These are phyloP conservation scores for Aspergillus quadricinctus DNA, from an alignment of 2,329 filamentous ascomycete species.

Conservation along the genomic window DNA sequence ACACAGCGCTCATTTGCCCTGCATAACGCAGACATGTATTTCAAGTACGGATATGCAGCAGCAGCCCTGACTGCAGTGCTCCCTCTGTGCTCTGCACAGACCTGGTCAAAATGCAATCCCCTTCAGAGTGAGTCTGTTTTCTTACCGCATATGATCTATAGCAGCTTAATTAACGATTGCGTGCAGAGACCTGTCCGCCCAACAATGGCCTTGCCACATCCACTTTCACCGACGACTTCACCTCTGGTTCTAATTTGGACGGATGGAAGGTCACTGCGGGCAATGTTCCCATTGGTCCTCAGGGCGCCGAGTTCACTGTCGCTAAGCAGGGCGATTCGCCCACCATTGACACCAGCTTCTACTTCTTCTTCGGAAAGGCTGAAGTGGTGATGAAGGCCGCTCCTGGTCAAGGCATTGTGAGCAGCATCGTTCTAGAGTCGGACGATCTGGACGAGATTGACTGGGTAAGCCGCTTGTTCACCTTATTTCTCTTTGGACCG, in stretches of 20 bases:
- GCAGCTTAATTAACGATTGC: slow-evolving; percentile 4
- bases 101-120: slow-evolving; percentile 72
- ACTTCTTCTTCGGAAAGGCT: slow-evolving; percentile 96
- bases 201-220: slow-evolving; percentile 62
- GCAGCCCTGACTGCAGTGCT: slow-evolving; percentile 28
- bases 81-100: slow-evolving; percentile 57
- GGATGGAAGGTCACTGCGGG: slow-evolving; percentile 65
- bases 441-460: slow-evolving; percentile 95
- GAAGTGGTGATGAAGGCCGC: slow-evolving; percentile 82
- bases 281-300: slow-evolving; percentile 57
- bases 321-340: slow-evolving; percentile 74
- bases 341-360: slow-evolving; percentile 82
- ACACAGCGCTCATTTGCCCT: not conserved
- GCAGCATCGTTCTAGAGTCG: slow-evolving; percentile 86
- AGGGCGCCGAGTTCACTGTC: slow-evolving; percentile 81
- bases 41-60: slow-evolving; percentile 22
- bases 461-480: slow-evolving; percentile 68
- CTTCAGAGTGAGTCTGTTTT: slow-evolving; percentile 20
- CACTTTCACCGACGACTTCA: slow-evolving; percentile 34
- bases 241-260: slow-evolving; percentile 50
- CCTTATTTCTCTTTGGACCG: not conserved
- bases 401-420: slow-evolving; percentile 85
- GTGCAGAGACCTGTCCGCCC: slow-evolving; percentile 55
- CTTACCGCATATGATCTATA: not conserved
- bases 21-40: slow-evolving; percentile 22